Conservation (phyloP, 805 yeast species). For the Wickerhamiella sorbophila region DNA sequence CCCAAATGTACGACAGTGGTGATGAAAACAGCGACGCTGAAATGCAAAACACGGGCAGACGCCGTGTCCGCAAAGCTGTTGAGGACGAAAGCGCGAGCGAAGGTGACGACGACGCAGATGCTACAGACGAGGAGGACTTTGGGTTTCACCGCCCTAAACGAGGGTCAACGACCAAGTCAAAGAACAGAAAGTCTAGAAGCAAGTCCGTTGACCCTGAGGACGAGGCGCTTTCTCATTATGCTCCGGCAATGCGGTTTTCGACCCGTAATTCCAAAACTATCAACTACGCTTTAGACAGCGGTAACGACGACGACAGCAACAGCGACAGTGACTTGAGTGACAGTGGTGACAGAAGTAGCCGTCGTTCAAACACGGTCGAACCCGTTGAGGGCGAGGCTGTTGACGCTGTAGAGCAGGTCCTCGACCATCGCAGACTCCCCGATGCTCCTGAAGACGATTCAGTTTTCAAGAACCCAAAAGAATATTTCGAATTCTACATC, state of each 20-base stretch:
- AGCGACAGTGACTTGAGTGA: conserved; percentile 37
- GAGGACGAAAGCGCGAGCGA: background rate
- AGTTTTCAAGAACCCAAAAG: conserved; percentile 37
- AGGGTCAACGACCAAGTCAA: conserved; percentile 1
- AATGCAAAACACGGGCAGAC: background rate
- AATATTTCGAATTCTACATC: conserved; percentile 41
- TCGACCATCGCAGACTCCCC: conserved; percentile 37
- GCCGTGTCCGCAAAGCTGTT: background rate
- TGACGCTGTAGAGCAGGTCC: conserved; percentile 35
- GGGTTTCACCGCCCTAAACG: conserved; percentile 1
- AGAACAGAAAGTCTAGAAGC: conserved; percentile 5
- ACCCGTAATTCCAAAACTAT: conserved; percentile 58
- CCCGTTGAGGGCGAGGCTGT: conserved; percentile 29
- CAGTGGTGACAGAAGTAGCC: conserved; percentile 20
- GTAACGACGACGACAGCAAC: conserved; percentile 23
- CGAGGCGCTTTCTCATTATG: background rate
- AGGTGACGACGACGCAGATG: conserved; percentile 5
- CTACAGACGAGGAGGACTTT: conserved; percentile 2
- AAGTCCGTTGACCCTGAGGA: background rate
- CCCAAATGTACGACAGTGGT: conserved; percentile 11
- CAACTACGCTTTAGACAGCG: conserved; percentile 54
- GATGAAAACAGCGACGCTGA: conserved; percentile 15
- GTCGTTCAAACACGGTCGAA: conserved; percentile 9
- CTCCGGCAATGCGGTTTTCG: conserved; percentile 43
- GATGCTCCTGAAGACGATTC: conserved; percentile 21